Evolutionary conservation across 2,329 filamentous ascomycete genomes (phyloP), one percentile per base, ranked within the genome.

Genomic region (Penicillium sumatraense): DNA sequence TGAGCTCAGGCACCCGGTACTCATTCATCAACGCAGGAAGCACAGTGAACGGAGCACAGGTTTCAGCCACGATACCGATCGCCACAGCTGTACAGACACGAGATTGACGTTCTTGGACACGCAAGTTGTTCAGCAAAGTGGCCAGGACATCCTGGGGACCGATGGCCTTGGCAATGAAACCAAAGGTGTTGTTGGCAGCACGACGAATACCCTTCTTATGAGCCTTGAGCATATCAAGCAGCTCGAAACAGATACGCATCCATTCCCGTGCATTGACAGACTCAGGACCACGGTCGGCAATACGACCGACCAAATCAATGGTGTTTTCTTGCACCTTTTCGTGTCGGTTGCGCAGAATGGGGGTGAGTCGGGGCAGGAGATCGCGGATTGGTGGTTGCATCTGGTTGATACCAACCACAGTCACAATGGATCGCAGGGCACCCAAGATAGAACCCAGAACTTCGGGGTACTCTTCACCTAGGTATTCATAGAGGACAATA

Each of bases 291-390:
- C 95, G 90, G 76, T 99, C 95, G 14, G 96, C 95, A 66, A 99
- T 98, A 81, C 95, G 93, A 53, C 95, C 95, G 18, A 99, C 95
- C 2, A 99, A 83, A 73, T 99, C 95, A 67, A 99, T 98, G 0
- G 95, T 98, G 76, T 99, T 99, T 70, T 99, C 95, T 74, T 99
- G 95, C 40, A 99, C 96, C 77, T 99, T 99, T 72, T 99, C 95
- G 78, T 99, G 95, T 61, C 95, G 89, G 78, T 99, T 99, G 71
- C 95, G 91, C 51, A 99, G 83, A 72, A 99, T 99, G n/a, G 95
- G 95, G 1, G 95, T 99, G 29, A 99, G 85, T 36, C 95, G 91
- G 14, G 95, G 95, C 9, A 99, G 84, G 26, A 99, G 83, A 72
- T 99, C 96, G 72, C 93, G 93, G 79, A 99, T 98, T 2, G 95